These are phyloP conservation scores for Pueraria montana DNA, from an alignment of 306 rosid genomes.

Conservation along the genomic window DNA sequence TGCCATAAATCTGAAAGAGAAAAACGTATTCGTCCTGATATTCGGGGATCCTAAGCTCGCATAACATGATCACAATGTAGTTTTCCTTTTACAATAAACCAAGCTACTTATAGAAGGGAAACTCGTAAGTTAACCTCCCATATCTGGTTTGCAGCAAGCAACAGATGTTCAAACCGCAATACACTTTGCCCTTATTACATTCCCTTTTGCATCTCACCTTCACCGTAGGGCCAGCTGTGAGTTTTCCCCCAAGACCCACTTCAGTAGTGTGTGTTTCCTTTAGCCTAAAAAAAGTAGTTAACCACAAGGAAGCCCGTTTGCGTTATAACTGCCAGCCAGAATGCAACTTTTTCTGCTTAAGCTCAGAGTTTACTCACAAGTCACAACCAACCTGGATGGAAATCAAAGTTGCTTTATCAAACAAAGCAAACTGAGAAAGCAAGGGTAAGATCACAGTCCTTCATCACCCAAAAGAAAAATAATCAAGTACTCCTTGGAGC, in stretches of 20 bases:
- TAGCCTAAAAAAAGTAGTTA: not conserved
- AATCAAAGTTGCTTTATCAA: not conserved
- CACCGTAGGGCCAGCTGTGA: not conserved
- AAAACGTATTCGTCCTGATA: not conserved
- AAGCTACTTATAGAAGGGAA: conserved; percentile 6
- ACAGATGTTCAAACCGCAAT: not conserved
- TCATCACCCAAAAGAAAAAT: conserved; percentile 6
- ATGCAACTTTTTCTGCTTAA: not conserved
- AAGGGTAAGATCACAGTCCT: not conserved
- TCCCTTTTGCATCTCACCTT: not conserved
- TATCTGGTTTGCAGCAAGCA: not conserved
- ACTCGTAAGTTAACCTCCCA: not conserved
- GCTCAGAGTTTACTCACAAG: not conserved
- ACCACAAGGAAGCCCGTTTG: not conserved
- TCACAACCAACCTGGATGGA: not conserved
- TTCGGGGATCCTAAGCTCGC: conserved; percentile 33
- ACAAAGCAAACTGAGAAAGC: conserved; percentile 26
- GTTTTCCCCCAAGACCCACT: not conserved
- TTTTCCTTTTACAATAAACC: conserved; percentile 15
- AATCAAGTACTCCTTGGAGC: not conserved
- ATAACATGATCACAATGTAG: conserved; percentile 20
- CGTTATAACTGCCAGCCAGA: not conserved
- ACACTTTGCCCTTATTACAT: not conserved
- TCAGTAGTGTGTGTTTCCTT: not conserved
- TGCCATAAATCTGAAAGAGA: not conserved